phyloP scores from a whole-genome alignment of 768 basidiomycete genomes.

The Boletus fagicola region DNA sequence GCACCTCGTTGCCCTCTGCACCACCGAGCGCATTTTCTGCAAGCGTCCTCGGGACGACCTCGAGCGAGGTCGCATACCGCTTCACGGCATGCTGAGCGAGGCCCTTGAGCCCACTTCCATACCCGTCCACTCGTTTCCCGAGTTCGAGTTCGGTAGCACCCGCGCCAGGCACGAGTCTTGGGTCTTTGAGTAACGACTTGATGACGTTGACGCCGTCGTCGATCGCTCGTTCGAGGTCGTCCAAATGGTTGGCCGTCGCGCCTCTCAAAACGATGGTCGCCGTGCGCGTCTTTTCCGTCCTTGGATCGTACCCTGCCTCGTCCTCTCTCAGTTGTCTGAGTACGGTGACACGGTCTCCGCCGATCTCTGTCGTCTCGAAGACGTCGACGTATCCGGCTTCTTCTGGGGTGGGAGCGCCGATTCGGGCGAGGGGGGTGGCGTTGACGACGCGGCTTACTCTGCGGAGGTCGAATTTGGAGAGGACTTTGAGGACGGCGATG shows the following conservation, averaged over 20 bases:
- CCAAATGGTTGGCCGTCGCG: constrained; percentile 90
- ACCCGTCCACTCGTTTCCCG: constrained; percentile 77
- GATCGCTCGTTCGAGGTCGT: constrained; percentile 93
- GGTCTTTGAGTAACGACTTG: constrained; percentile 88
- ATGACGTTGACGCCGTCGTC: constrained; percentile 98
- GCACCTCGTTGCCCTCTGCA: constrained; percentile 89
- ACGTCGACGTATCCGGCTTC: constrained; percentile 94
- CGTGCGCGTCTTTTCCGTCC: constrained; percentile 75
- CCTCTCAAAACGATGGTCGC: constrained; percentile 95
- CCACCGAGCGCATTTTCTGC: constrained; percentile 94
- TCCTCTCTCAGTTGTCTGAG: constrained; percentile 76
- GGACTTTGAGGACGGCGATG: constrained; percentile 94
- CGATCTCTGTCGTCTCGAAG: constrained; percentile 94
- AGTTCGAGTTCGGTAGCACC: constrained; percentile 94
- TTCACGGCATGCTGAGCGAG: constrained; percentile 92
- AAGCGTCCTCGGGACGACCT: constrained; percentile 88
- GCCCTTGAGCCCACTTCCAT: constrained; percentile 86
- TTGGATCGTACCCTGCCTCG: constrained; percentile 58
- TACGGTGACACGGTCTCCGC: constrained; percentile 97
- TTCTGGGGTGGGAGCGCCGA: constrained; percentile 94
- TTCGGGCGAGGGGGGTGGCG: constrained; percentile 92
- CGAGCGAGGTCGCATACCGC: constrained; percentile 83
- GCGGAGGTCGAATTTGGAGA: constrained; percentile 97
- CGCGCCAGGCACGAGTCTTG: constrained; percentile 87
- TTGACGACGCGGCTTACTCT: constrained; percentile 92